phyloP scores from a whole-genome alignment of 2,329 filamentous ascomycete genomes.

The Neopestalotiopsis sp. region DNA sequence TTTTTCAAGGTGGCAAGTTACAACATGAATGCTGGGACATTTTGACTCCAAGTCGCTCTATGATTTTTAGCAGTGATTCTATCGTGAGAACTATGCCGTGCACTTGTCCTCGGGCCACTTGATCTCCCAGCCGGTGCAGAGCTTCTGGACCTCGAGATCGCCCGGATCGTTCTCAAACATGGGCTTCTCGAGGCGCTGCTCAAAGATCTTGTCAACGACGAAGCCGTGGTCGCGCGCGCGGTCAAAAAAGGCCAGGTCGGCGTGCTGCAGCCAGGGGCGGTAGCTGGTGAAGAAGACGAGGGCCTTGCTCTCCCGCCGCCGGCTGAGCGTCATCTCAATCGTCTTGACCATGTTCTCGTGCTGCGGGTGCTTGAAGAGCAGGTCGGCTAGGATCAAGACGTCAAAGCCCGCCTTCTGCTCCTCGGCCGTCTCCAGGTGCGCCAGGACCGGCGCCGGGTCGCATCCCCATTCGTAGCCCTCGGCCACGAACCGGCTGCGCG shows the following conservation, averaged over 20 bases:
- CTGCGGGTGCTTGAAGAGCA: constrained; percentile 90
- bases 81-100: background rate
- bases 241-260: constrained; percentile 88
- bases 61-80: background rate
- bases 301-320: constrained; percentile 61
- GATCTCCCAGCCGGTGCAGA: constrained; percentile 79
- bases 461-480: constrained; percentile 87
- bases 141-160: constrained; percentile 79
- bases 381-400: constrained; percentile 82
- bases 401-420: constrained; percentile 64
- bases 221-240: constrained; percentile 74
- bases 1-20: background rate
- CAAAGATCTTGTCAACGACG: constrained; percentile 77
- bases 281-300: constrained; percentile 96
- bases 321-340: constrained; percentile 69
- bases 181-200: constrained; percentile 81
- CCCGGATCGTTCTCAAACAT: constrained; percentile 91
- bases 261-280: constrained; percentile 84
- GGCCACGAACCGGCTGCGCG: constrained; percentile 50
- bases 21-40: background rate
- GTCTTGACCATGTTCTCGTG: constrained; percentile 78
- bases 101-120: constrained; percentile 58
- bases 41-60: too few species aligned
- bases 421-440: constrained; percentile 50
- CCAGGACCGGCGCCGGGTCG: constrained; percentile 61